A percentile compares a stretch with the other conserved stretches of the same genome.
phyloP scores from a whole-genome alignment of 2,329 filamentous ascomycete species.

The Lasiodiplodia citricola region DNA sequence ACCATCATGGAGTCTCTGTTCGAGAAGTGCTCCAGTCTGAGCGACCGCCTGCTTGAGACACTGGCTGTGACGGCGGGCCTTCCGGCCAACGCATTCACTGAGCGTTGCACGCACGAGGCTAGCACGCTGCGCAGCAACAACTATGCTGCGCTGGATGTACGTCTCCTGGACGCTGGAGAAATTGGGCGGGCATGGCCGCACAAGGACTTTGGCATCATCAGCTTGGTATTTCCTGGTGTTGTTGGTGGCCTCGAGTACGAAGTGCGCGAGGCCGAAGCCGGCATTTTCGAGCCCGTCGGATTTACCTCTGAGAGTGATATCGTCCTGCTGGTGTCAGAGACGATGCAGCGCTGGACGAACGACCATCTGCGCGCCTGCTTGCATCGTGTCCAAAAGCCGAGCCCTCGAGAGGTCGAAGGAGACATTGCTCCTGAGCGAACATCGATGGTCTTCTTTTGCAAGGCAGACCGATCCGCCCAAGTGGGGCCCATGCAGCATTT shows the following conservation, averaged over 20 bases:
- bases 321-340: not conserved
- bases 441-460: not conserved
- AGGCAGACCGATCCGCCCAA: not conserved
- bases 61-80: not conserved
- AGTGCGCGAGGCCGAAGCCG: not conserved
- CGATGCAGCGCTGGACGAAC: not conserved
- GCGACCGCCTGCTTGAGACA: not conserved
- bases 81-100: not conserved
- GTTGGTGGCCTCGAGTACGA: slow-evolving; percentile 1
- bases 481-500: not conserved
- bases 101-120: not conserved
- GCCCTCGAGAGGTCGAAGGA: not conserved
- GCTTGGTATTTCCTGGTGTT: not conserved
- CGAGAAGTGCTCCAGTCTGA: not conserved
- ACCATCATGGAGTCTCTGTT: not conserved
- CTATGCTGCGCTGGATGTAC: not conserved
- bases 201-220: not conserved
- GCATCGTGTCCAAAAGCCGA: not conserved
- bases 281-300: not conserved
- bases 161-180: not conserved
- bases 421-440: not conserved
- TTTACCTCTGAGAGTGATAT: not conserved
- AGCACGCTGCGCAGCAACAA: not conserved
- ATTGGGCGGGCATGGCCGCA: not conserved
- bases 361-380: slow-evolving; percentile 2